Evolutionary conservation across 192 early-diverging fungal species (phyloP), one percentile per base, ranked within the genome.

Genomic region (Lobosporangium transversale): DNA sequence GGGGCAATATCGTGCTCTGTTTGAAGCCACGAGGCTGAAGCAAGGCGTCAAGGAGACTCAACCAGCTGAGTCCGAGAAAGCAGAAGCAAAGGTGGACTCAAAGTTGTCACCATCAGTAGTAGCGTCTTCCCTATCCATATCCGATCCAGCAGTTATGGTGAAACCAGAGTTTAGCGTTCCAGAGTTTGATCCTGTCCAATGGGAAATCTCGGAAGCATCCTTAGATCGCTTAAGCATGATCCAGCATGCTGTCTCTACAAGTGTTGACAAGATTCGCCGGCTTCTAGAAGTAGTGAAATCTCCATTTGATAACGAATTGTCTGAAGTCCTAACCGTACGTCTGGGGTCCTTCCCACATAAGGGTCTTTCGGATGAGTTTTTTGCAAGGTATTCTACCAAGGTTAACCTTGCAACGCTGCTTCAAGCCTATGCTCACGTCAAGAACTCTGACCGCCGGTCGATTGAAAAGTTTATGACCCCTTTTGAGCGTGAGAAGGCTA

Each of bases 361-460:
- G 2, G 20, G 8, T 0, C 21, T 73, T 18, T 57, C 70, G 5
- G 49, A 79, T 35, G 53, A 62, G 27, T 82, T 79, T 30, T 82
- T 76, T 67, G 58, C 45, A 1, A 11, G 35, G 26, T 75, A 57
- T 20, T 62, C 67, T 1, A 37, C 58, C 40, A 82, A 82, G 69
- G 33, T 60, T 0, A n/a, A 36, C 24, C 49, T 82, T 20, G 81
- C 81, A 17, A 79, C 81, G 9, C 24, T 82, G 31, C 44, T 79
- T 12, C 81, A 82, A 42, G 59, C 81, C 0, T 82, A 47, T 36
- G 66, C 68, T 11, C 81, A 82, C 45, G 65, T 62, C 42, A 71
- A 67, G 61, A 82, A 82, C 37, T 58, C 76, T 5, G 62, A 54
- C 20, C 64, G 81, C 5, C 76, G 81, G 2, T 61, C 64, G 2